Conservation (phyloP, 139 green algal genomes). For the Chlamydomonas eustigma region DNA sequence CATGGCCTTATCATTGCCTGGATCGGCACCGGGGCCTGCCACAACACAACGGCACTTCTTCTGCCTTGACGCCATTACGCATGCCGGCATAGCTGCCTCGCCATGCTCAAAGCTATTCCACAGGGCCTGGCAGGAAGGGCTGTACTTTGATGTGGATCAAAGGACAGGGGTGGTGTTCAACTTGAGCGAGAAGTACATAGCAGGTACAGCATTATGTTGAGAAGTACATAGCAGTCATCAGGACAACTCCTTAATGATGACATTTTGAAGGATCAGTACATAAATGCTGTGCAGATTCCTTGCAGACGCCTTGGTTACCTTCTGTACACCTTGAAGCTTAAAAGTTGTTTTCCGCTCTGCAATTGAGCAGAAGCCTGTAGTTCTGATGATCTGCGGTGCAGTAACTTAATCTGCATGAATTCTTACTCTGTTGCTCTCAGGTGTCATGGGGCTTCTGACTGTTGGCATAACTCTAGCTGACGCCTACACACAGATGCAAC, state of each 20-base stretch:
- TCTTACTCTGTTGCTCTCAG: background rate
- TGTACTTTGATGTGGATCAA: conserved; percentile 42
- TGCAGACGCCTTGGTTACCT: no score
- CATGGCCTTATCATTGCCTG: no score
- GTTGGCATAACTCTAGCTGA: conserved; percentile 28
- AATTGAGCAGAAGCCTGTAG: no score
- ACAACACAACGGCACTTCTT: conserved; percentile 36
- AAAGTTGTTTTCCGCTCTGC: no score
- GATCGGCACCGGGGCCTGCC: no score
- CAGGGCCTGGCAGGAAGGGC: conserved; percentile 32
- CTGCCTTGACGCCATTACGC: conserved; percentile 23
- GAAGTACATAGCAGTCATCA: background rate
- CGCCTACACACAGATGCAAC: conserved; percentile 27
- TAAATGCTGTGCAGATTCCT: no score
- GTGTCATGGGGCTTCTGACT: conserved; percentile 26
- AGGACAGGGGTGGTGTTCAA: conserved; percentile 42
- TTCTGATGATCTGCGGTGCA: no score
- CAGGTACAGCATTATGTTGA: background rate
- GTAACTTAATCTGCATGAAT: background rate
- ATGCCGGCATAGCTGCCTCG: conserved; percentile 23
- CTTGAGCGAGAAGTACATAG: conserved; percentile 26
- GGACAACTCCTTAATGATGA: background rate
- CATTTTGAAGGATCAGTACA: background rate
- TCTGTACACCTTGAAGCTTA: no score
- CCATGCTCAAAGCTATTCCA: conserved; percentile 41